phyloP scores from a whole-genome alignment of 2,329 filamentous ascomycete species.

The Cytospora mali region DNA sequence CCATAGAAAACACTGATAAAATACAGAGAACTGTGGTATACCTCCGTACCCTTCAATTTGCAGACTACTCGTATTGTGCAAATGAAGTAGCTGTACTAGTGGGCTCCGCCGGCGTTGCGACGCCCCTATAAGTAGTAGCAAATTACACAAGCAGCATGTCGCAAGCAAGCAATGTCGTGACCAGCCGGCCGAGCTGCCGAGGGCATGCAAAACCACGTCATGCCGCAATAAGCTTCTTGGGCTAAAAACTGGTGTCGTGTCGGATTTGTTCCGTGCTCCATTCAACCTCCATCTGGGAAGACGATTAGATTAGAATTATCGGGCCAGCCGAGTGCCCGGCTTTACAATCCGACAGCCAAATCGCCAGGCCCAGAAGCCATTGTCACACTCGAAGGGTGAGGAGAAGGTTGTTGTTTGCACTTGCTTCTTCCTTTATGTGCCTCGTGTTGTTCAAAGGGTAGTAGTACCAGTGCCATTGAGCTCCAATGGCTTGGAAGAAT shows the following conservation, averaged over 20 bases:
- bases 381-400: not conserved
- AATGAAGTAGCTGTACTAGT: no score
- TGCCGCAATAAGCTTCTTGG: conserved; percentile 1
- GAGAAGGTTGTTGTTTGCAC: not conserved
- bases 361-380: not conserved
- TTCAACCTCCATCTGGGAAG: not conserved
- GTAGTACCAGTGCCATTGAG: no score
- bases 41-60: no score
- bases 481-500: not conserved
- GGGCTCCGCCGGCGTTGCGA: no score
- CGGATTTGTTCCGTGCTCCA: not conserved
- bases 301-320: not conserved
- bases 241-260: not conserved
- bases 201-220: not conserved
- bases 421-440: not conserved
- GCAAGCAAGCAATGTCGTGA: no score
- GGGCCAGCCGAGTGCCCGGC: not conserved
- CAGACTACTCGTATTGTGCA: no score
- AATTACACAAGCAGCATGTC: no score
- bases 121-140: no score
- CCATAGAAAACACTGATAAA: no score
- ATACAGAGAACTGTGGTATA: no score
- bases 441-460: no score
- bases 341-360: not conserved
- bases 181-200: not conserved